These are phyloP conservation scores for Ascochyta pisi DNA, from an alignment of 2,329 filamentous ascomycete species.

Conservation along the genomic window DNA sequence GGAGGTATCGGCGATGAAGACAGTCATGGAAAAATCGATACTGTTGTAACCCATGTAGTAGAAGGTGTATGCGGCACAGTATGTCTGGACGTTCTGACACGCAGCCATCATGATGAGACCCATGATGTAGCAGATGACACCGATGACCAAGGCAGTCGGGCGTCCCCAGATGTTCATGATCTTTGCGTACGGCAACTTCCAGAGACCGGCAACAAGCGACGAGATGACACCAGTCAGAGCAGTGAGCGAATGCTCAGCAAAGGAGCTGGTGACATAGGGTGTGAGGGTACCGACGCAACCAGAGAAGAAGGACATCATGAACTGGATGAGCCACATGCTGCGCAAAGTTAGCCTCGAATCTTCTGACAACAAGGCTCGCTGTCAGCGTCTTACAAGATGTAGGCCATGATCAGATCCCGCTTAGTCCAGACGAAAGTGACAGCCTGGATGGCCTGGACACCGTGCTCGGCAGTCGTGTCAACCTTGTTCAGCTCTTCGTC, in stretches of 20 bases:
- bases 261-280: constrained; percentile 51
- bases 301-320: constrained; percentile 57
- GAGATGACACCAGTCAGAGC: constrained; percentile 50
- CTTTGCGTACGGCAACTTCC: constrained; percentile 53
- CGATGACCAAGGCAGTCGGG: constrained; percentile 45
- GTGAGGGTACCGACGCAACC: constrained; percentile 50
- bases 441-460: constrained; percentile 41
- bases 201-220: constrained; percentile 47
- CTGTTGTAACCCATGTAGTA: constrained; percentile 68
- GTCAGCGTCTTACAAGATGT: constrained; percentile 33
- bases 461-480: constrained; percentile 37
- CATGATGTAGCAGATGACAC: constrained; percentile 39
- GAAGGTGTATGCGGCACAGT: constrained; percentile 71
- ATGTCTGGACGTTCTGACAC: constrained; percentile 66
- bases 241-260: constrained; percentile 46
- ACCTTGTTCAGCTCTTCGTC: constrained; percentile 44
- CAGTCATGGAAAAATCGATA: constrained; percentile 66
- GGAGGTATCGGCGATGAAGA: constrained; percentile 74
- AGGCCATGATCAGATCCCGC: constrained; percentile 36
- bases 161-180: constrained; percentile 54
- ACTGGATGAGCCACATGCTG: constrained; percentile 52
- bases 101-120: constrained; percentile 71
- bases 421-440: constrained; percentile 39
- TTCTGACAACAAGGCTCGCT: too few species aligned
- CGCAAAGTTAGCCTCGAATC: constrained; percentile 14